Evolutionary conservation across 2,329 filamentous ascomycete genomes (phyloP), one percentile per base, ranked within the genome.

Genomic region (Aspergillus oerlinghausenensis): DNA sequence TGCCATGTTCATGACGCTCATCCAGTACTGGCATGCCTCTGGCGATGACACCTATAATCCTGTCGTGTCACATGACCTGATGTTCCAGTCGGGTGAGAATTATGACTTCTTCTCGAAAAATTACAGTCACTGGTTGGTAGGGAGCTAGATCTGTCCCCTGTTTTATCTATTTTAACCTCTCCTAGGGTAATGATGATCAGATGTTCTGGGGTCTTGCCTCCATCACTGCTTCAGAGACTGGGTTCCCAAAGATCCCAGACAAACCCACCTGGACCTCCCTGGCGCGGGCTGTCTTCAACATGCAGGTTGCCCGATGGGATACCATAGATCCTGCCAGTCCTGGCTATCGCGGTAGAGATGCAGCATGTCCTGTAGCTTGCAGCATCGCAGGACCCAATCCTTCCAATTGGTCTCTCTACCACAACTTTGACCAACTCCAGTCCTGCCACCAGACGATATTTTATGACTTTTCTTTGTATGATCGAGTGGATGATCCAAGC

Each of bases 191-290:
- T 43, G 40, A 43, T 8, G 40, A 43, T 43, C 40, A 43, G 19
- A 43, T 43, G n/a, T 91, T 92, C 74, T 93, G 90, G 90, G 88
- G 82, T 19, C 82, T 92, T 78, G 83, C 89, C 1, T 88, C 86
- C 58, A 88, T 94, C 81, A 81, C 82, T 5, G 89, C 89, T 2
- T 86, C 87, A 40, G 90, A 94, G 73, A 84, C 86, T 65, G 84
- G 83, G 61, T 92, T 88, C 65, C 86, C 86, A 1, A 81, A 90
- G 65, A 88, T 89, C 3, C 79, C 82, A 0, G 82, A 81, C 56
- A 69, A 85, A 55, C 84, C 88, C 1, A 84, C 88, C 61, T 95
- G 88, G 88, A 80, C 92, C 25, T 83, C 84, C 9, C 79, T 93
- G 26, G 86, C 82, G 0, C 87, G 90, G 72, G 87, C 86, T 17